A percentile compares a stretch with the other conserved stretches of the same genome.
Conservation (phyloP, 805 yeast species). For the Maudiozyma turicensis region DNA sequence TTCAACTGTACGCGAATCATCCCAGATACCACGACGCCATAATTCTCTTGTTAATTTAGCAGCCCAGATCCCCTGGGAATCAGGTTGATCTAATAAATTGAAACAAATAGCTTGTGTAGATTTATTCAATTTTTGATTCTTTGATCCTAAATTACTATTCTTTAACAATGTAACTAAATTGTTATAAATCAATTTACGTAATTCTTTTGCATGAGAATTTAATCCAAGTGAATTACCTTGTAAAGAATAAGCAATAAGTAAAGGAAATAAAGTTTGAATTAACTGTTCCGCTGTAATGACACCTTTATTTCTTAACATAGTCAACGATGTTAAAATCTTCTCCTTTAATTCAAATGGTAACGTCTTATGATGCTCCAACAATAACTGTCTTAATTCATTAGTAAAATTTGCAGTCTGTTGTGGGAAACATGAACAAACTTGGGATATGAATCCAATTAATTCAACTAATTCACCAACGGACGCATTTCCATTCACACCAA, state of each 20-base stretch:
- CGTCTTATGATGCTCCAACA: slow-evolving; percentile 68
- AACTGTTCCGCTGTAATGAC: slow-evolving; percentile 69
- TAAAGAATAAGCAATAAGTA: slow-evolving; percentile 56
- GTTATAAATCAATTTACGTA: slow-evolving; percentile 74
- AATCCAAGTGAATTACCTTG: slow-evolving; percentile 35
- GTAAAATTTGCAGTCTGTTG: slow-evolving; percentile 82
- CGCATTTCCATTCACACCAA: slow-evolving; percentile 28
- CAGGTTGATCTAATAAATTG: slow-evolving; percentile 70
- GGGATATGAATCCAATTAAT: slow-evolving; percentile 81
- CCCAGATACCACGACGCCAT: slow-evolving; percentile 99
- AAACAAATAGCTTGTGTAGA: slow-evolving; percentile 88
- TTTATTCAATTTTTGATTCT: slow-evolving; percentile 80
- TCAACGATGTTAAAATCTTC: slow-evolving; percentile 79
- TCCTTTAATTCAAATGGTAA: slow-evolving; percentile 81
- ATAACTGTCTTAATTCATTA: slow-evolving; percentile 58
- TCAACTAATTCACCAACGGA: slow-evolving; percentile 54
- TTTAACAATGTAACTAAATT: slow-evolving; percentile 72
- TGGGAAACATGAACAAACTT: slow-evolving; percentile 85
- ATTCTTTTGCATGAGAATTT: slow-evolving; percentile 62
- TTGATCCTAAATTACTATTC: slow-evolving; percentile 77
- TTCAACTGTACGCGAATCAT: slow-evolving; percentile 93
- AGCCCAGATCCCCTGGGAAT: slow-evolving; percentile 89
- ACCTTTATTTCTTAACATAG: slow-evolving; percentile 82
- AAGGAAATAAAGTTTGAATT: slow-evolving; percentile 82
- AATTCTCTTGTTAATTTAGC: slow-evolving; percentile 88